Percentiles rank a stretch among this genome's conserved stretches.
These are phyloP conservation scores for Flaveria bidentis DNA, from an alignment of 129 eudicot species.

Conservation along the genomic window DNA sequence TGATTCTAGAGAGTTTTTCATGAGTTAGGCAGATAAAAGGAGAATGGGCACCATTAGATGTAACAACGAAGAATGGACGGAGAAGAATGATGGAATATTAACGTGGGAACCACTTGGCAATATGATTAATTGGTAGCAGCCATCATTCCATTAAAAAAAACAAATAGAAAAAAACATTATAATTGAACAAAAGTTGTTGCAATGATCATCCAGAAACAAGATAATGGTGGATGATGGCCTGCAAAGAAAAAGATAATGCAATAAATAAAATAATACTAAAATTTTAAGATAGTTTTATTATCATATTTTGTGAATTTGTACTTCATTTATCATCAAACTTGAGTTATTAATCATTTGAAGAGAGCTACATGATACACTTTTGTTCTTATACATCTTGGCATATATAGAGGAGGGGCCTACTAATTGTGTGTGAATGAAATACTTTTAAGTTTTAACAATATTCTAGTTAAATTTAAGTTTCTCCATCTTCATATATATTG, in stretches of 20 bases:
- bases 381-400: too few species aligned
- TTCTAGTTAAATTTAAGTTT: background rate
- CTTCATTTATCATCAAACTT: too few species aligned
- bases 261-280: background rate
- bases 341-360: too few species aligned
- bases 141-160: slow-evolving; percentile 3
- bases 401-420: too few species aligned
- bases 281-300: background rate
- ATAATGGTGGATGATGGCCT: slow-evolving; percentile 4
- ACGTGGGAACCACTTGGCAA: slow-evolving; percentile 21
- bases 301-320: too few species aligned
- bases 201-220: background rate
- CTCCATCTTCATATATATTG: background rate
- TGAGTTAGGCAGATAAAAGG: slow-evolving; percentile 22
- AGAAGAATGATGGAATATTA: slow-evolving; percentile 6
- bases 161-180: slow-evolving; percentile 25
- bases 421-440: too few species aligned
- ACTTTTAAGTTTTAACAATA: too few species aligned
- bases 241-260: background rate
- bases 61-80: slow-evolving; percentile 13
- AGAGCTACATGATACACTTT: too few species aligned
- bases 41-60: slow-evolving; percentile 30
- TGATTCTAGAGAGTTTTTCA: slow-evolving; percentile 17
- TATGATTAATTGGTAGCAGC: slow-evolving; percentile 24
- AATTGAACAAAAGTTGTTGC: slow-evolving; percentile 25